Base-by-base conservation (phyloP, 176 grass and related monocot genomes). In the Phragmites australis region DNA sequence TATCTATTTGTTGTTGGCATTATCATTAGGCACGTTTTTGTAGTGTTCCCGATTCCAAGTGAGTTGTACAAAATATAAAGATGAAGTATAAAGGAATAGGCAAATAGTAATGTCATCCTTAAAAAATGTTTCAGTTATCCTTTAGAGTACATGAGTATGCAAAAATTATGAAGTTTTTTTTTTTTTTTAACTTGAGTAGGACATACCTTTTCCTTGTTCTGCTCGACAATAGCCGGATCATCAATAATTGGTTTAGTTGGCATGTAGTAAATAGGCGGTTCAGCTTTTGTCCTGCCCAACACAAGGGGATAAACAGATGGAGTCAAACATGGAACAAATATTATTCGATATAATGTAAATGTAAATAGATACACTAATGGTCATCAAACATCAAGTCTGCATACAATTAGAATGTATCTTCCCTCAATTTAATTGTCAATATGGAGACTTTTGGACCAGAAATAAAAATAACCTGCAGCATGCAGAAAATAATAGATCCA, bases 401-500 rank as follows among this genome's bases (percentile, higher is more conserved):
- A 83, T 81, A 91, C 83, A 91, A 89, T 79, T 74, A 94, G 89
- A 88, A 93, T 31, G 88, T 80, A 99, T 93, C 96, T 99, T 90
- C 91, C 89, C 86, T 85, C 79, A 91, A 99, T 83, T 93, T 89
- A 94, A 94, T 97, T 94, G 92, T 93, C 96, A 95, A 93, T 93
- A 98, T 89, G 95, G 79, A 97, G 81, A 94, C 89, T 91, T 93
- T 94, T 88, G 93, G 91, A 81, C 90, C 90, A 95, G 91, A 74
- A 94, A 89, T 93, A 99, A 98, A 94, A 99, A 91, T 99, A 99
- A 99, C 96, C 96, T 99, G 90, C 92, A 94, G 61, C 25, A 65
- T 60, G 54, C 65, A 86, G 66, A 89, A 81, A 82, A 74, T 55
- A 83, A 80, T 8, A 71, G 74, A 60, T 66, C 30, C 41, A 78